Evolutionary conservation across 2,329 filamentous ascomycete genomes (phyloP).

Genomic region (Aspergillus sp.): DNA sequence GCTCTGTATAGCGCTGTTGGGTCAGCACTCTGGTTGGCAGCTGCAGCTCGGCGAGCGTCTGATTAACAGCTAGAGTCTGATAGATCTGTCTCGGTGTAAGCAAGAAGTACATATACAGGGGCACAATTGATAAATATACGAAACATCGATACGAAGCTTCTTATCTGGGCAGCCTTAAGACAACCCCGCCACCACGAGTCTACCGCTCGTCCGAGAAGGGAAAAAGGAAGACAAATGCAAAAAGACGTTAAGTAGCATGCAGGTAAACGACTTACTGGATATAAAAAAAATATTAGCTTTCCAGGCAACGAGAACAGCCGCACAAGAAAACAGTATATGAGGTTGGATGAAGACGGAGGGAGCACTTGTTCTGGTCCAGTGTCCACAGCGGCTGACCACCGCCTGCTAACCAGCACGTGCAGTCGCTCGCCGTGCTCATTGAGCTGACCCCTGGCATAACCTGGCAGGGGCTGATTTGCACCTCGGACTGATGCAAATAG

Average conservation of each 20-base stretch:
- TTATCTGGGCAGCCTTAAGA: neutral
- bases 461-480: neutral
- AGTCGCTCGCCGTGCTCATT: neutral
- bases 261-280: neutral
- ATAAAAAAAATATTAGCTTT: neutral
- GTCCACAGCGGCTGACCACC: neutral
- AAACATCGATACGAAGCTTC: neutral
- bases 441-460: neutral
- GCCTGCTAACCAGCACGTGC: constrained; percentile 3
- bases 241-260: neutral
- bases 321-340: neutral
- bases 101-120: neutral
- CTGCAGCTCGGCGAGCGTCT: neutral
- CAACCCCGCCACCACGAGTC: neutral
- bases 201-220: neutral
- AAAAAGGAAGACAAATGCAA: neutral
- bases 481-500: neutral
- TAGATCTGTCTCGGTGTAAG: neutral
- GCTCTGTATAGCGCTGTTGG: neutral
- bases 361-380: neutral
- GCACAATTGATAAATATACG: neutral
- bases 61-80: fast-evolving
- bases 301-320: neutral
- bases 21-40: neutral
- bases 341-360: neutral